Evolutionary conservation across 306 rosid species (phyloP), one percentile per base, ranked within the genome.

Genomic region (Cicer yamashitae): DNA sequence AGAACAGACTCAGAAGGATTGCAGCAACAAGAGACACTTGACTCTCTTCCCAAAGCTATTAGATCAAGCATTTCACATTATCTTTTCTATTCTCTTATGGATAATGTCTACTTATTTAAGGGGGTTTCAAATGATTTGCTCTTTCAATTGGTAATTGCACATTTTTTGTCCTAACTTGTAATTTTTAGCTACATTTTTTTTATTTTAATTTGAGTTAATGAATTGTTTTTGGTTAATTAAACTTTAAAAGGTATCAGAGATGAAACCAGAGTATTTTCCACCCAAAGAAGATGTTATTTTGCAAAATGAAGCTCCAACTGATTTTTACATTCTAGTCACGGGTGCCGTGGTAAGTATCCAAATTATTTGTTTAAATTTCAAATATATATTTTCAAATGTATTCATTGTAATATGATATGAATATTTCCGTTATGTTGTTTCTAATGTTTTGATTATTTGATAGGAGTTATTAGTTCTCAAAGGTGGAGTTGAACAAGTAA

Each of bases 261-360:
- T 90, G 99, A 96, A 96, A 79, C 93, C 99, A 0, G 99, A 96
- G 87, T 96, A 92, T 47, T 96, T 96, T 85, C 99, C 99, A 15
- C 99, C 98, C 13, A 96, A 86, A 77, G 99, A 96, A 81, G 99
- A 96, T 76, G 91, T 96, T 37, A 90, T 96, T 80, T 87, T 96
- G 82, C 96, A 96, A 87, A 92, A 92, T 15, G 99, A 96, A 84
- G 96, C 97, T 14, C 98, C 99, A 6, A 96, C 98, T 45, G 98
- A 96, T 71, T 92, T 96, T 79, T 96, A 96, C 76, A 69, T 96
- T 64, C 88, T 92, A 14, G 98, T 90, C 67, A 88, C 91, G 17
- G 99, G 98, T 54, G 89, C 92, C 6, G 97, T 87, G 97, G 99
- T 94, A 90, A 77, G 62, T 71, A 17, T 69, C 44, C 22, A 47